Evolutionary conservation across 2,329 filamentous ascomycete genomes (phyloP), one percentile per base, ranked within the genome.

Genomic region (Fusarium gaditjirri): DNA sequence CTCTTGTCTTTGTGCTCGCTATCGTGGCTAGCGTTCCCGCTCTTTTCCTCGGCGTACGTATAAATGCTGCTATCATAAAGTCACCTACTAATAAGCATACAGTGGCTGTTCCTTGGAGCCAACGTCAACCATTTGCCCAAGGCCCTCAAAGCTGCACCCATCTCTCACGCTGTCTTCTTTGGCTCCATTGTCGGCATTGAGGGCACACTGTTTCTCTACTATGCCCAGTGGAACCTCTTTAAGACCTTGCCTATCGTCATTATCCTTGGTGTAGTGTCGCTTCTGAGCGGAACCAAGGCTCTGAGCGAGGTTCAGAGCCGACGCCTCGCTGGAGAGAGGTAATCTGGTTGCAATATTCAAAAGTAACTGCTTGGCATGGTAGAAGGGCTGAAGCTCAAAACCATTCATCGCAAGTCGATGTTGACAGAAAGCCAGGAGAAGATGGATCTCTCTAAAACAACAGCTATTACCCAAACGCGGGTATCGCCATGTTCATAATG

Each of bases 201-300:
- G 82, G 93, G 89, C 21, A 91, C 97, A 62, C 98, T 99, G 84
- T 95, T 96, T 85, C 84, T 97, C 74, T 99, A 99, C 87, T 98
- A 98, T 84, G 92, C 89, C 58, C 90, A 85, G 78, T 98, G 95
- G 95, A 97, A 92, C 78, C 86, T 99, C 49, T 97, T 98, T 87
- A 92, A 97, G 85, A 90, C 90, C 19, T 86, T 99, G 54, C 95
- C 94, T 8, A 91, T 90, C 31, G 90, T 92, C 59, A 86, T 86
- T 38, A 83, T 91, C 46, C 88, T 96, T 35, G 90, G 91, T 21
- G 83, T 88, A 31, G 88, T 94, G 60, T 90, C 93, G 16, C 94
- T 97, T 79, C 82, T 98, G 70, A 97, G 94, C 80, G 96, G 96
- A 62, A 94, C 92, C 79, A 92, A 94, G 81, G 96, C 96, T 9